A percentile compares a stretch with the other conserved stretches of the same genome.
phyloP scores from a whole-genome alignment of 768 basidiomycete genomes.

The Pleurotus ostreatus region DNA sequence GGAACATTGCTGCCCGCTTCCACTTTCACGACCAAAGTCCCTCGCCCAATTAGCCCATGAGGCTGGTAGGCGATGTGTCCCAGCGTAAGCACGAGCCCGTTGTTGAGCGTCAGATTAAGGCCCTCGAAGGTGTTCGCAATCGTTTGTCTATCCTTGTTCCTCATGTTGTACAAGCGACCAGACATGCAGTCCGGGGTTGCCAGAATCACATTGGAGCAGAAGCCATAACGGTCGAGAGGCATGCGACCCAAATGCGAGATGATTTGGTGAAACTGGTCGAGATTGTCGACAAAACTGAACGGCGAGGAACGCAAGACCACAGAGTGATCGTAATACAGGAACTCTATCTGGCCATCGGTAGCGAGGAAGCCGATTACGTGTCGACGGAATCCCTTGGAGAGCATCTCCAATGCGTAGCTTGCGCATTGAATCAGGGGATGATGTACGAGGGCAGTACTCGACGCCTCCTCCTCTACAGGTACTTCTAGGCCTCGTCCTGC shows the following conservation, averaged over 20 bases:
- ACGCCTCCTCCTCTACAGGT: not conserved
- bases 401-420: constrained; percentile 21
- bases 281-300: constrained; percentile 8
- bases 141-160: not conserved
- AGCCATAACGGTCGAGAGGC: not conserved
- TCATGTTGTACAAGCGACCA: not conserved
- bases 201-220: not conserved
- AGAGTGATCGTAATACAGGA: constrained; percentile 16
- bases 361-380: constrained; percentile 15
- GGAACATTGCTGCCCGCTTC: not conserved
- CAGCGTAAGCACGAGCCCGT: not conserved
- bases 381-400: constrained; percentile 17
- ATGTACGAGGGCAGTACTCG: not conserved
- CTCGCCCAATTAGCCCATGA: not conserved
- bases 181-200: not conserved
- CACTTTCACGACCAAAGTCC: not conserved
- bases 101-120: not conserved
- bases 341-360: constrained; percentile 14
- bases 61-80: not conserved
- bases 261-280: not conserved
- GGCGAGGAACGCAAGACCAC: constrained; percentile 14
- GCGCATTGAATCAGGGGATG: constrained; percentile 15
- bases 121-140: not conserved
- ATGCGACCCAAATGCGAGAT: not conserved
- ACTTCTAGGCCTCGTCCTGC: not conserved